phyloP scores from a whole-genome alignment of 805 yeast genomes.

The Candida sakaeoensis region DNA sequence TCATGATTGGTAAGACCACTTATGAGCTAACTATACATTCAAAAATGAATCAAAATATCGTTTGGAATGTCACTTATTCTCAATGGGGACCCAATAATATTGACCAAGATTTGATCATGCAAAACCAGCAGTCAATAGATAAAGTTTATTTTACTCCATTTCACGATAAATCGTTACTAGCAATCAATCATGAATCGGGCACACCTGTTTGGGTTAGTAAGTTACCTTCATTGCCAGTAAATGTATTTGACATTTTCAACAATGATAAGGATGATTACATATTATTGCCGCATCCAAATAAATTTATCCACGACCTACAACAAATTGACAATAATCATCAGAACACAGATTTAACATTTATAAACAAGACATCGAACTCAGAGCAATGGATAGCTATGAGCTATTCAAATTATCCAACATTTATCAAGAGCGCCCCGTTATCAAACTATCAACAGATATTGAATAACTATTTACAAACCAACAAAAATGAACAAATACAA shows the following conservation, averaged over 20 bases:
- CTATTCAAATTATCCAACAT: slow-evolving; percentile 68
- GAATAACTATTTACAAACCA: slow-evolving; percentile 17
- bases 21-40: slow-evolving; percentile 78
- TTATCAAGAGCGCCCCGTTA: slow-evolving; percentile 75
- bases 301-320: slow-evolving; percentile 33
- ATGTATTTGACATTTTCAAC: slow-evolving; percentile 71
- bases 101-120: slow-evolving; percentile 51
- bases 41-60: slow-evolving; percentile 48
- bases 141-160: slow-evolving; percentile 78
- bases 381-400: slow-evolving; percentile 85
- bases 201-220: slow-evolving; percentile 77
- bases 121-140: slow-evolving; percentile 55
- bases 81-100: slow-evolving; percentile 91
- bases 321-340: slow-evolving; percentile 16
- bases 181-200: slow-evolving; percentile 64
- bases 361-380: slow-evolving; percentile 61
- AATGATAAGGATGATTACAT: slow-evolving; percentile 35
- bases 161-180: slow-evolving; percentile 74
- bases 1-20: slow-evolving; percentile 67
- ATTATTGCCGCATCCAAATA: slow-evolving; percentile 67
- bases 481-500: slow-evolving; percentile 8
- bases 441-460: slow-evolving; percentile 54
- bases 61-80: slow-evolving; percentile 84
- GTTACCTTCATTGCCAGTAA: slow-evolving; percentile 67
- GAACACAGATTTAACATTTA: slow-evolving; percentile 47